These are phyloP conservation scores for Neurospora intermedia DNA, from an alignment of 495 filamentous ascomycete genomes.

Conservation along the genomic window DNA sequence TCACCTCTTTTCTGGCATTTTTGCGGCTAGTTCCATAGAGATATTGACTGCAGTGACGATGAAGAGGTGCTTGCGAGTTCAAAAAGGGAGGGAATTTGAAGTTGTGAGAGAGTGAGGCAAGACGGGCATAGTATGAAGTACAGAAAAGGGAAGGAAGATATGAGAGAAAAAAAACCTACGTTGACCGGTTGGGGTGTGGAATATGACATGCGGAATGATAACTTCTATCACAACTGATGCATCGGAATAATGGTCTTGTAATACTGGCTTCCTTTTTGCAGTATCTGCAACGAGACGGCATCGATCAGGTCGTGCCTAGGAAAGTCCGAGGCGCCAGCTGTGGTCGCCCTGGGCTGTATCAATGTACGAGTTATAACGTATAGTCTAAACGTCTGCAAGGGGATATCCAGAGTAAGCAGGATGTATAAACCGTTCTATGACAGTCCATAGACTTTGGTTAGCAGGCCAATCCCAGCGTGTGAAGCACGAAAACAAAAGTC, in stretches of 20 bases:
- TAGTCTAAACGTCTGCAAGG: constrained; percentile 3
- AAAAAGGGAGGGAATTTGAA: not conserved
- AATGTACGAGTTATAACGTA: not conserved
- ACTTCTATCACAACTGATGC: not conserved
- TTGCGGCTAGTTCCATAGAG: not conserved
- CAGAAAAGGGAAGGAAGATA: not conserved
- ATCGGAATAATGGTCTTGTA: constrained; percentile 5
- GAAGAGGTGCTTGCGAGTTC: not conserved
- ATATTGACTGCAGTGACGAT: not conserved
- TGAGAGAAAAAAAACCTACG: not conserved
- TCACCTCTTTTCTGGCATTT: constrained; percentile 6
- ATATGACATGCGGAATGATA: constrained; percentile 11
- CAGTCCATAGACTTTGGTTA: constrained; percentile 4
- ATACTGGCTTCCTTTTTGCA: not conserved
- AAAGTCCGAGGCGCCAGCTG: not conserved
- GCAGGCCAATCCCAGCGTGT: constrained; percentile 5
- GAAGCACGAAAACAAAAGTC: constrained; percentile 3
- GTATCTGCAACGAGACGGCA: constrained; percentile 1
- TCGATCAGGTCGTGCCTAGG: not conserved
- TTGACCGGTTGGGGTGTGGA: constrained; percentile 3
- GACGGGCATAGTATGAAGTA: not conserved
- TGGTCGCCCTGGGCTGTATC: not conserved
- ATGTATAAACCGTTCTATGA: not conserved
- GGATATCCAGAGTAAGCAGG: not conserved
- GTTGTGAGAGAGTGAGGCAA: not conserved